Evolutionary conservation across 1,284 basidiomycete genomes (phyloP), one percentile per base, ranked within the genome.

Genomic region (Cryptococcus floricola): DNA sequence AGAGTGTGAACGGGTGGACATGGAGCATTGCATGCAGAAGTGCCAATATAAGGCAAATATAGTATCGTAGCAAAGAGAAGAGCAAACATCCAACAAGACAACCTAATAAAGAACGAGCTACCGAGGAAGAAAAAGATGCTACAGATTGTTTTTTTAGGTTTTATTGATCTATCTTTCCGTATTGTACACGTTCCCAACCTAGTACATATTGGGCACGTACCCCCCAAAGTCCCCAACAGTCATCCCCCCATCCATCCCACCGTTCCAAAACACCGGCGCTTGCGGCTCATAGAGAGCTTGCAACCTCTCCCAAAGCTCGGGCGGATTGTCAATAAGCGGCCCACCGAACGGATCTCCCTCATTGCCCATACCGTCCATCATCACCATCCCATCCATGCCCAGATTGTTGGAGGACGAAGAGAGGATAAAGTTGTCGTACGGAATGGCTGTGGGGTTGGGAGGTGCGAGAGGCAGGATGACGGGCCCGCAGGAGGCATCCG

Each of bases 241-340:
- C 10, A 34, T 34, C 8, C 39, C 39, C 16, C 44, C 44, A 9
- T 48, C 52, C 4, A 45, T 41, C 18, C 41, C 52, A 18, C 39
- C 54, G 5, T 53, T 54, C 42, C 57, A 59, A 62, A 60, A 65
- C 25, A 54, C 61, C 0, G 61, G 53, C 1, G 65, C 60, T 7
- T 65, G 60, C 1, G 73, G 73, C 51, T 72, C 70, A 53, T 75
- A 75, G 54, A 71, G 70, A 6, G 70, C 68, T 57, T 75, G 73
- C 6, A 75, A 58, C 37, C 68, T 59, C 23, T 65, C 65, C 71
- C 73, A 73, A 0, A 75, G 57, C 49, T 72, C 70, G 1, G 60
- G 58, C n/a, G 56, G 54, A 19, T 57, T 58, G 13, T 59, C 56
- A 44, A 64, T 25, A 7, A 46, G 37, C 34, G 41, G 3, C 18